Evolutionary conservation across 345 rosid genomes (phyloP).

Genomic region (Boechera stricta): DNA sequence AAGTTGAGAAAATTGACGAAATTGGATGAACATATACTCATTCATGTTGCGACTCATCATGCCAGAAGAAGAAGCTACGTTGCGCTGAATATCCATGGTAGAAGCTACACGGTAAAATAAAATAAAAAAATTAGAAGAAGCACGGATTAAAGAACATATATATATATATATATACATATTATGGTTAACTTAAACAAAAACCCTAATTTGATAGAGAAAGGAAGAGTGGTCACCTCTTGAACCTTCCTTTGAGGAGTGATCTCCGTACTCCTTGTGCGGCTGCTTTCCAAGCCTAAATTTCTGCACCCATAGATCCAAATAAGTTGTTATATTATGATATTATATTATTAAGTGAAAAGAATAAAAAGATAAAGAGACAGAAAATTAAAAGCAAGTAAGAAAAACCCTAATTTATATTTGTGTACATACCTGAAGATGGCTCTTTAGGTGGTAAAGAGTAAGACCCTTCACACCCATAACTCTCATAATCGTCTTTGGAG

Average conservation of each 20-base stretch:
- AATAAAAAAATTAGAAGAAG: not conserved
- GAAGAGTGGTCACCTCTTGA: constrained; percentile 51
- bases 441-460: constrained; percentile 99
- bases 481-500: constrained; percentile 99
- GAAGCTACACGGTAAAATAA: constrained; percentile 51
- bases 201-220: constrained; percentile 42
- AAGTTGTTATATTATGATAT: constrained; percentile 11
- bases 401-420: constrained; percentile 38
- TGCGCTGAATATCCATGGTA: constrained; percentile 85
- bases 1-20: not conserved
- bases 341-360: constrained; percentile 25
- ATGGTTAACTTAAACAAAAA: constrained; percentile 1
- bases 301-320: constrained; percentile 48
- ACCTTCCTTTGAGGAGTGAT: constrained; percentile 96
- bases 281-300: constrained; percentile 99
- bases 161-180: not conserved
- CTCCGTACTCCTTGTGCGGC: constrained; percentile 97
- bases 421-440: constrained; percentile 97
- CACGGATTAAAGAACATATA: not conserved
- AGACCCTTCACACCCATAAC: constrained; percentile 99
- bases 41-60: constrained; percentile 93
- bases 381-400: constrained; percentile 28
- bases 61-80: constrained; percentile 84
- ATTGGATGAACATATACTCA: constrained; percentile 57
- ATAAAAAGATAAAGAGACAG: constrained; percentile 41